Conservation (phyloP, 2,329 filamentous ascomycete species). For the Diaporthe citriasiana region DNA sequence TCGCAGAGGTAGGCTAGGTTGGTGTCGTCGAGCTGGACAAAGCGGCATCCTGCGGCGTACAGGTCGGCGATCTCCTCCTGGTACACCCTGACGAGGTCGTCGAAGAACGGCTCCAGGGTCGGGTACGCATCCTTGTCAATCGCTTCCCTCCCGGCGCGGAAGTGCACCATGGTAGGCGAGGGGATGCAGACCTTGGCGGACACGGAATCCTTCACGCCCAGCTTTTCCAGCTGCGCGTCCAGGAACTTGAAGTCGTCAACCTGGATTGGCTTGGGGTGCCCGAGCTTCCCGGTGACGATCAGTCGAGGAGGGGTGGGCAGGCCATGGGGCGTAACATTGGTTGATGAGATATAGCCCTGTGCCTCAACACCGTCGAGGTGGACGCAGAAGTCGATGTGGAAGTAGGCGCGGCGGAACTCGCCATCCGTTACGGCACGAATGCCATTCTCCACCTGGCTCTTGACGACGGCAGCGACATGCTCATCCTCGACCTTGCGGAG, state of each 20-base stretch:
- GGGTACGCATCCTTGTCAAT: constrained; percentile 68
- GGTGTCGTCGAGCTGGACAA: constrained; percentile 71
- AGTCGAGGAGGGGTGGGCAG: constrained; percentile 65
- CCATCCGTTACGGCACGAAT: constrained; percentile 67
- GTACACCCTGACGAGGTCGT: constrained; percentile 67
- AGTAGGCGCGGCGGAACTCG: constrained; percentile 70
- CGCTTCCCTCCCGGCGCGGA: constrained; percentile 67
- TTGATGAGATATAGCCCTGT: constrained; percentile 60
- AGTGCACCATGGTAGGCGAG: constrained; percentile 72
- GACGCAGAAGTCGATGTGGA: constrained; percentile 71
- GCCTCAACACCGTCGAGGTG: constrained; percentile 67
- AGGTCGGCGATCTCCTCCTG: constrained; percentile 67
- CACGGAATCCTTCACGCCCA: constrained; percentile 50
- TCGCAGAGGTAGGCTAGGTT: constrained; percentile 73
- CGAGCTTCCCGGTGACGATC: constrained; percentile 67
- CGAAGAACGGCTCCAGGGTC: constrained; percentile 68
- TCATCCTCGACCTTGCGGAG: constrained; percentile 66
- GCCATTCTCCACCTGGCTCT: constrained; percentile 63
- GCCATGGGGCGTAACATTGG: constrained; percentile 61
- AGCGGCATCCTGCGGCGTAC: constrained; percentile 67
- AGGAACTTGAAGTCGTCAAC: constrained; percentile 70
- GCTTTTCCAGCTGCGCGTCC: constrained; percentile 59
- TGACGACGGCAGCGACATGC: constrained; percentile 62
- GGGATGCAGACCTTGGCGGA: constrained; percentile 71
- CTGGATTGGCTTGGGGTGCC: constrained; percentile 67